Evolutionary conservation across 2,329 filamentous ascomycete genomes (phyloP).

Genomic region (Mariannaea elegans): DNA sequence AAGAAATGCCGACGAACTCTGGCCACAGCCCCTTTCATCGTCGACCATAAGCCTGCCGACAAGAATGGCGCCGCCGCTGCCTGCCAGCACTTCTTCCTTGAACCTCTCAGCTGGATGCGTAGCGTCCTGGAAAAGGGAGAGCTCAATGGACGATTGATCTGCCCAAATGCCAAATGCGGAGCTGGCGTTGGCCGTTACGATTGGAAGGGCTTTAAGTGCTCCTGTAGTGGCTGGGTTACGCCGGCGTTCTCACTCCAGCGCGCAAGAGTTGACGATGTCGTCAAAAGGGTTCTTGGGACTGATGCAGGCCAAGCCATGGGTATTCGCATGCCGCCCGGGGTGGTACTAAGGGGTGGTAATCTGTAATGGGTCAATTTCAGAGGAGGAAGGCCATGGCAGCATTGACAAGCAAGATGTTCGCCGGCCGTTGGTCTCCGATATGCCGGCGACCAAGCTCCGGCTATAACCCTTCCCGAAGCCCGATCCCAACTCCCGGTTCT

Average conservation of each 20-base stretch:
- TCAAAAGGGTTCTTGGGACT: slow-evolving; percentile 34
- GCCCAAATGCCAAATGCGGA: slow-evolving; percentile 80
- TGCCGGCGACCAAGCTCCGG: slow-evolving; percentile 5
- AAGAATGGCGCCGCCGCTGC: slow-evolving; percentile 31
- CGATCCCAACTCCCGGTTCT: background rate
- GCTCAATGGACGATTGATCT: slow-evolving; percentile 84
- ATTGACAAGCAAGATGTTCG: background rate
- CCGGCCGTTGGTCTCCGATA: slow-evolving; percentile 5
- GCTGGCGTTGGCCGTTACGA: slow-evolving; percentile 91
- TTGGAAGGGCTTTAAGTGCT: slow-evolving; percentile 95
- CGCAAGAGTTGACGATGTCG: slow-evolving; percentile 78
- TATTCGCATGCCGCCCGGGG: slow-evolving; percentile 65
- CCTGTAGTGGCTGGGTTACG: slow-evolving; percentile 88
- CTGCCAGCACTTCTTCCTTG: slow-evolving; percentile 90
- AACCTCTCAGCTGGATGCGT: slow-evolving; percentile 96
- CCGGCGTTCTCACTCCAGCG: slow-evolving; percentile 89
- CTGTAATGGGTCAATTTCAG: slow-evolving; percentile 34
- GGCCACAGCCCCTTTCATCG: slow-evolving; percentile 68
- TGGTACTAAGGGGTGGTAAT: slow-evolving; percentile 45
- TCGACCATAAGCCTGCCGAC: slow-evolving; percentile 63
- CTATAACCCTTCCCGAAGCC: background rate
- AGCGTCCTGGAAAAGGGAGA: slow-evolving; percentile 80
- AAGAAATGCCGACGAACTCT: slow-evolving; percentile 84
- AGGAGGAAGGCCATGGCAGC: background rate
- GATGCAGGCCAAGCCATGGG: slow-evolving; percentile 47